These are phyloP conservation scores for Spatholobus suberectus DNA, from an alignment of 306 rosid species.

Conservation along the genomic window DNA sequence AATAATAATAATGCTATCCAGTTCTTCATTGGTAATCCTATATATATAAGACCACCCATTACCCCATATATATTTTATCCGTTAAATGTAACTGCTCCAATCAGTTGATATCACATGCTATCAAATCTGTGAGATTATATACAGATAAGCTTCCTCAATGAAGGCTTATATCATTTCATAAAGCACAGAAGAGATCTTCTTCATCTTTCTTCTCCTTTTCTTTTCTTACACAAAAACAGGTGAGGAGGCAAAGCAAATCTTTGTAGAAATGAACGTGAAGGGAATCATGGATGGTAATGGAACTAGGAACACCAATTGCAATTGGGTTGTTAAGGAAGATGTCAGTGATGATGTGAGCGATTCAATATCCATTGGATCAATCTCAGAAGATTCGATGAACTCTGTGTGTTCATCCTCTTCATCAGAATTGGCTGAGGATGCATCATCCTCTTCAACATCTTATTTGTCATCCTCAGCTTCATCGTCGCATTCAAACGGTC, in stretches of 20 bases:
- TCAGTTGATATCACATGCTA: not conserved
- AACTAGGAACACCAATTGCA: constrained; percentile 36
- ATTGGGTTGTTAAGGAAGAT: constrained; percentile 51
- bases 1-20: constrained; percentile 61
- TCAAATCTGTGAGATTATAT: not conserved
- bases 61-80: not conserved
- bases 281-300: constrained; percentile 26
- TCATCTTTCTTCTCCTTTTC: not conserved
- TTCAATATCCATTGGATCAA: constrained; percentile 52
- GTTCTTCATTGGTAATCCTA: constrained; percentile 26
- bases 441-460: constrained; percentile 52
- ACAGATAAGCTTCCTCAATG: constrained; percentile 28
- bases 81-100: constrained; percentile 9
- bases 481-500: constrained; percentile 57
- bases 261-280: constrained; percentile 38
- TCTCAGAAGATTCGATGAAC: constrained; percentile 50
- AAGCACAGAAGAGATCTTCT: not conserved
- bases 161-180: constrained; percentile 21
- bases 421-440: constrained; percentile 67
- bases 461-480: constrained; percentile 45
- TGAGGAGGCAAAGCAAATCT: constrained; percentile 25
- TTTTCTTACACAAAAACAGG: no score
- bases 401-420: constrained; percentile 62
- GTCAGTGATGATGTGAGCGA: constrained; percentile 36
- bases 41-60: constrained; percentile 3